A percentile compares a stretch with the other conserved stretches of the same genome.
Conservation (phyloP, 331 rosid species). For the Quercus phellos region DNA sequence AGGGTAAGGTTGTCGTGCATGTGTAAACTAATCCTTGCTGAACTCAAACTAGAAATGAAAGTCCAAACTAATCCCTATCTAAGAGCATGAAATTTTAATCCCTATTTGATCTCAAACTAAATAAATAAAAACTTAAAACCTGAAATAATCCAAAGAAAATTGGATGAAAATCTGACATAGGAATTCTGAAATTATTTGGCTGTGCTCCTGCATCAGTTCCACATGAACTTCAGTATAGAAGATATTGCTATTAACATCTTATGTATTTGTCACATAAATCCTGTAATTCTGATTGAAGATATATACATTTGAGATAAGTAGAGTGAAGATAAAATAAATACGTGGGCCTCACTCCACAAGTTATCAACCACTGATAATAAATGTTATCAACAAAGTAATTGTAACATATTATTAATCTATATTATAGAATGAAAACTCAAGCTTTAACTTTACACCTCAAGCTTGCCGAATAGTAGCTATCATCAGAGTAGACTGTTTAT, state of each 20-base stretch:
- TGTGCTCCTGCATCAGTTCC: not conserved
- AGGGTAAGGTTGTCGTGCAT: too few species aligned
- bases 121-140: too few species aligned
- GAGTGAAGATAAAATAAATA: not conserved
- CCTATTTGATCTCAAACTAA: too few species aligned
- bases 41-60: too few species aligned
- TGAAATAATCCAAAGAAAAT: too few species aligned
- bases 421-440: not conserved
- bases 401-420: not conserved
- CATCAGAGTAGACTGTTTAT: constrained; percentile 3
- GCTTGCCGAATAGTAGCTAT: not conserved
- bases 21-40: too few species aligned
- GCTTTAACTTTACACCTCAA: not conserved
- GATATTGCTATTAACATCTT: not conserved
- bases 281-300: not conserved
- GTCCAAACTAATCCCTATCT: too few species aligned
- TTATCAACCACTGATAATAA: too few species aligned
- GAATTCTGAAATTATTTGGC: too few species aligned
- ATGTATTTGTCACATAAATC: not conserved
- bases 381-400: not conserved
- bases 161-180: not conserved
- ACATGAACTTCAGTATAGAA: not conserved
- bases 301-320: not conserved
- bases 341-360: too few species aligned
- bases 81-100: too few species aligned